Percentiles rank a stretch among this genome's conserved stretches.
Conservation (phyloP, 345 rosid genomes). For the Laguncularia racemosa region DNA sequence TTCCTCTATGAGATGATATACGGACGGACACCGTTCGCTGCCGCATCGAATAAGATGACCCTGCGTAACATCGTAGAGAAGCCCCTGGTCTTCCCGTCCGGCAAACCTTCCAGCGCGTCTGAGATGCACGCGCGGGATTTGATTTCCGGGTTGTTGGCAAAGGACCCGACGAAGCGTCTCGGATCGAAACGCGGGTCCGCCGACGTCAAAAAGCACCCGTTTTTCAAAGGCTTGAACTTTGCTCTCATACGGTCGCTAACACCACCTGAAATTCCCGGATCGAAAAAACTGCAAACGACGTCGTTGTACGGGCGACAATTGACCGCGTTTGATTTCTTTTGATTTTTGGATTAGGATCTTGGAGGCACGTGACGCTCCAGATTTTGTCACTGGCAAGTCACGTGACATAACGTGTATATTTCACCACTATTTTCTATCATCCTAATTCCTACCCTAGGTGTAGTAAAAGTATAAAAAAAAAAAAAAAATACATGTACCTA, state of each 20-base stretch:
- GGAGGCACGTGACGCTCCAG: slow-evolving; percentile 40
- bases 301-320: slow-evolving; percentile 21
- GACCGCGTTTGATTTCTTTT: slow-evolving; percentile 61
- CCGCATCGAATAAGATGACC: slow-evolving; percentile 65
- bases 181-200: slow-evolving; percentile 87
- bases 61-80: slow-evolving; percentile 78
- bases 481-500: too few species aligned
- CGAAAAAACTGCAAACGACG: slow-evolving; percentile 29
- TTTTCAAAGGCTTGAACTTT: slow-evolving; percentile 73
- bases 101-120: slow-evolving; percentile 30
- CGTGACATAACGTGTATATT: background rate
- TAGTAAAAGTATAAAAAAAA: too few species aligned
- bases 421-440: too few species aligned
- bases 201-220: slow-evolving; percentile 77
- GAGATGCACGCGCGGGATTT: slow-evolving; percentile 70
- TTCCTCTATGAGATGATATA: slow-evolving; percentile 82
- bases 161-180: slow-evolving; percentile 60
- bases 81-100: slow-evolving; percentile 51
- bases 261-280: slow-evolving; percentile 65
- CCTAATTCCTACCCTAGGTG: too few species aligned
- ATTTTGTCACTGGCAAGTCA: slow-evolving; percentile 15
- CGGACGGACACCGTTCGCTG: slow-evolving; percentile 79
- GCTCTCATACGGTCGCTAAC: slow-evolving; percentile 65
- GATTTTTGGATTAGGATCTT: slow-evolving; percentile 12
- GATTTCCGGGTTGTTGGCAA: slow-evolving; percentile 56